phyloP scores from a whole-genome alignment of 495 filamentous ascomycete genomes.

The Penicillium coffeae region DNA sequence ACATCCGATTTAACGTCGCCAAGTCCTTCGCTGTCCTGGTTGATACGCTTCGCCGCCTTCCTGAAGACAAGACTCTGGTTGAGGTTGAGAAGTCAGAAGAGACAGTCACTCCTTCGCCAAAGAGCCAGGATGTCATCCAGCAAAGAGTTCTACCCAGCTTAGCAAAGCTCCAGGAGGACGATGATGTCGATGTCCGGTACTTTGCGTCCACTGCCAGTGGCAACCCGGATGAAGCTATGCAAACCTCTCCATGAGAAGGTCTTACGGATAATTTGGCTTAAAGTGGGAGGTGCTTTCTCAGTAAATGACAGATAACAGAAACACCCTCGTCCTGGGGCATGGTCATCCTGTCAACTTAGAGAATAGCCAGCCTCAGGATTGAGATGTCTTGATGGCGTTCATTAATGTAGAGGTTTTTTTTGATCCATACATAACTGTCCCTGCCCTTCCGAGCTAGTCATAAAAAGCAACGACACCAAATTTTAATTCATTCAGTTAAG shows the following conservation, averaged over 20 bases:
- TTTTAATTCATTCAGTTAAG: background rate
- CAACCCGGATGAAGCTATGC: constrained; percentile 45
- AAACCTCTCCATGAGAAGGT: constrained; percentile 43
- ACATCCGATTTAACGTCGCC: constrained; percentile 98
- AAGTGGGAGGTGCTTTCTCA: constrained; percentile 12
- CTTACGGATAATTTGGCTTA: background rate
- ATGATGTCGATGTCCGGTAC: constrained; percentile 96
- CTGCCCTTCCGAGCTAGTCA: constrained; percentile 16
- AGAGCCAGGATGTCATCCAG: constrained; percentile 78
- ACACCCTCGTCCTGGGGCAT: constrained; percentile 14
- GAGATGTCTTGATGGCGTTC: constrained; percentile 40
- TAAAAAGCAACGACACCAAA: constrained; percentile 20
- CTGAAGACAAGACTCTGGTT: constrained; percentile 79
- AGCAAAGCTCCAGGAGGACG: constrained; percentile 92
- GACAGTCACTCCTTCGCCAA: constrained; percentile 58
- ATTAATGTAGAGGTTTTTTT: constrained; percentile 42
- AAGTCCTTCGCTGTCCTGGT: constrained; percentile 93
- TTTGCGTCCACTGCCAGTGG: constrained; percentile 74
- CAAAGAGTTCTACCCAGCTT: constrained; percentile 83
- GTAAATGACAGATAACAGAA: constrained; percentile 14
- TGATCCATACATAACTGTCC: constrained; percentile 25
- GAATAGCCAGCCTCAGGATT: constrained; percentile 38
- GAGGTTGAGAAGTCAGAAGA: constrained; percentile 74
- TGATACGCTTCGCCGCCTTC: constrained; percentile 81
- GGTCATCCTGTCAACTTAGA: constrained; percentile 35